A percentile compares a stretch with the other conserved stretches of the same genome.
Conservation (phyloP, 768 basidiomycete genomes). For the Naematelia encephala region DNA sequence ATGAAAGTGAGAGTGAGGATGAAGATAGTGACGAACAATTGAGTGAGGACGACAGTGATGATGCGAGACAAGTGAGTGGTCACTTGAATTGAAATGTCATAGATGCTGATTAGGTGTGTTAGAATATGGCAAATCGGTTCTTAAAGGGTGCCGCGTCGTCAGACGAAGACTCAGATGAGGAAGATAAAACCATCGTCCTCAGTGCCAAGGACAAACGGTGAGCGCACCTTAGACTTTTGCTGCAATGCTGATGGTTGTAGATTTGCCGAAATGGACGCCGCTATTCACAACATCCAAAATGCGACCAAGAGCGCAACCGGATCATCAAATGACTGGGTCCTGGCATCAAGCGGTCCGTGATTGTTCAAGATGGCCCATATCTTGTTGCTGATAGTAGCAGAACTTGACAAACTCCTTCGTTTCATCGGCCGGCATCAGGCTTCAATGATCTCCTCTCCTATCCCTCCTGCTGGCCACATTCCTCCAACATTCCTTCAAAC, state of each 20-base stretch:
- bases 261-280: conserved; percentile 89
- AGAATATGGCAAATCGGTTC: conserved; percentile 42
- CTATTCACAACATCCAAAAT: conserved; percentile 87
- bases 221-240: conserved; percentile 1
- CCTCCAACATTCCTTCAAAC: conserved; percentile 53
- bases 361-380: neutral
- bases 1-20: conserved; percentile 54
- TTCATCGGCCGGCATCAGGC: conserved; percentile 73
- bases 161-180: conserved; percentile 61
- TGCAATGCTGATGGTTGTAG: conserved; percentile 17
- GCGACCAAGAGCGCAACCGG: conserved; percentile 64
- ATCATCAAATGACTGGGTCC: conserved; percentile 83
- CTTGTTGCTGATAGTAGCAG: conserved; percentile 52
- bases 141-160: conserved; percentile 45
- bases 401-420: conserved; percentile 91
- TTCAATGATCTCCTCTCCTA: conserved; percentile 76
- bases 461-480: conserved; percentile 79
- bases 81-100: neutral
- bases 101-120: neutral
- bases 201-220: conserved; percentile 83
- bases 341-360: conserved; percentile 74
- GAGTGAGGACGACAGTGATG: conserved; percentile 28
- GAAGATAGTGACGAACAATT: conserved; percentile 52
- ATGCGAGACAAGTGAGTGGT: conserved; percentile 22
- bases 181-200: conserved; percentile 65